Conservation (phyloP, 495 filamentous ascomycete species). For the Lophium mytilinum region DNA sequence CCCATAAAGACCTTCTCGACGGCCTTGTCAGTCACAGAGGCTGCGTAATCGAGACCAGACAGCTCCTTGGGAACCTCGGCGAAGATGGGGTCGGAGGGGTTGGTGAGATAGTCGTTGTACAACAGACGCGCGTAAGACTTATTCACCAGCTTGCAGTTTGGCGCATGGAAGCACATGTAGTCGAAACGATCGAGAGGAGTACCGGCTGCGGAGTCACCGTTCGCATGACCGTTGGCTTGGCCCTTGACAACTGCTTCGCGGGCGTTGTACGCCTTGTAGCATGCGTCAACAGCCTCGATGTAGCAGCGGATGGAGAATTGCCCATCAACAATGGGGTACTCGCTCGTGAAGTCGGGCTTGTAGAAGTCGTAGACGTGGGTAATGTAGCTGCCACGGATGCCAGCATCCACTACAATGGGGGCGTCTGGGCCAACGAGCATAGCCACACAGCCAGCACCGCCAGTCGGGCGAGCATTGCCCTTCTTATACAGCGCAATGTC, state of each 20-base stretch:
- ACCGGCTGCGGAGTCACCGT: constrained; percentile 45
- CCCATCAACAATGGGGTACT: constrained; percentile 95
- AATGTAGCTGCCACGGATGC: constrained; percentile 87
- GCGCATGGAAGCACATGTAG: constrained; percentile 91
- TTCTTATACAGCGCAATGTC: constrained; percentile 98
- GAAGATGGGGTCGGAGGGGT: constrained; percentile 71
- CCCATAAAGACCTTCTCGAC: constrained; percentile 97
- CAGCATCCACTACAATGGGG: constrained; percentile 83
- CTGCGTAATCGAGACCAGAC: constrained; percentile 72
- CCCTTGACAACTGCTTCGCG: constrained; percentile 65
- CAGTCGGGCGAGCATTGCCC: constrained; percentile 89
- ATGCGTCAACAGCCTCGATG: constrained; percentile 85
- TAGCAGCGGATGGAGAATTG: constrained; percentile 95
- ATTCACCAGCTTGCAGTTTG: constrained; percentile 93
- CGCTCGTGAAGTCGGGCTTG: constrained; percentile 96
- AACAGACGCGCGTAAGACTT: constrained; percentile 93
- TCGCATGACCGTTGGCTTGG: constrained; percentile 50
- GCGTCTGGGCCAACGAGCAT: constrained; percentile 92
- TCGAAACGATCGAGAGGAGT: constrained; percentile 87
- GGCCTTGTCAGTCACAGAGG: constrained; percentile 82
- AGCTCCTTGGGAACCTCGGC: constrained; percentile 80
- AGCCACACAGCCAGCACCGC: constrained; percentile 89
- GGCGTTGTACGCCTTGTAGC: constrained; percentile 90
- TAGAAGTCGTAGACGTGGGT: constrained; percentile 97
- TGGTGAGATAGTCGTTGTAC: constrained; percentile 88